Base-by-base conservation (phyloP, 768 basidiomycete genomes). In the Trichaptum fuscoviolaceum region DNA sequence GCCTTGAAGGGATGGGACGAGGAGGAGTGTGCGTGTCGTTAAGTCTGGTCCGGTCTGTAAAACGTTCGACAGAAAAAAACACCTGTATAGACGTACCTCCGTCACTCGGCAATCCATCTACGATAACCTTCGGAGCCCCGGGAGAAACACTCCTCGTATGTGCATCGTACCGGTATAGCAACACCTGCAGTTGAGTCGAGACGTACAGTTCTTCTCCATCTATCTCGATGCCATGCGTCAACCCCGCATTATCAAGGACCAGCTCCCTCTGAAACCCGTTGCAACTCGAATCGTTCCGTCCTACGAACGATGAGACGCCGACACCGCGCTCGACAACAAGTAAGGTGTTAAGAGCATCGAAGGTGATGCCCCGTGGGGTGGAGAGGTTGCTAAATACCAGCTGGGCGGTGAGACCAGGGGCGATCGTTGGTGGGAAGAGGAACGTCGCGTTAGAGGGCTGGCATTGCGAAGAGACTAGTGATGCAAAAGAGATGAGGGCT, bases 141-240 rank as follows among this genome's bases (percentile, higher is more conserved):
- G 42, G 42, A 7, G 65, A 69, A 24, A 78, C 76, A 0, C 74
- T 70, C 67, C 74, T 75, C 0, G 71, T 73, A 12, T 57, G 35
- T 5, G 80, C 69, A 69, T 82, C 71, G 70, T 82, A 82, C 23
- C 63, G 61, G 64, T 79, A 83, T 1, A 73, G 63, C 10, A 80
- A 71, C 7, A 77, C 77, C 8, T 74, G 70, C 4, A 70, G 73
- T 0, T 77, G 76, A 0, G 79, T 81, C 70, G 79, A 81, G 58
- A 80, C 77, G 63, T 80, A 82, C 24, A 82, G 69, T 35, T 67
- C 62, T 15, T 67, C 65, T 0, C 73, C 77, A 57, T 79, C 76
- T 26, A 82, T 65, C 66, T 79, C 76, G 30, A 83, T 81, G 2
- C 80, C 82, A 60, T 82, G 81, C 8, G 80, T 83, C 23, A 82